phyloP scores from a whole-genome alignment of 495 filamentous ascomycete genomes.

The Neurospora sp. region DNA sequence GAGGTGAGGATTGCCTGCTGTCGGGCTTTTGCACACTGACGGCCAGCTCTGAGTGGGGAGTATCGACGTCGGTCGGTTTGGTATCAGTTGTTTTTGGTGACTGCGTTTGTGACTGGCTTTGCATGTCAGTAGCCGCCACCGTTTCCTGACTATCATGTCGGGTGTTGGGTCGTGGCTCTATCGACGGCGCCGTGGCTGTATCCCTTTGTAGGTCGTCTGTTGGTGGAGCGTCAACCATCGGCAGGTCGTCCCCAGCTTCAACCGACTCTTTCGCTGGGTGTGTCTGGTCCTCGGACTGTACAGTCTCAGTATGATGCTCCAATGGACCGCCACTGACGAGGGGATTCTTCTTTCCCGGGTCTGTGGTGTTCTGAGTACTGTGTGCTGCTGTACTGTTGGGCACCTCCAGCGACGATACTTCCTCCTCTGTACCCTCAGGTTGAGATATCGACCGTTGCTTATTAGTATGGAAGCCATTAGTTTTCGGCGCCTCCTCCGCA shows the following conservation, averaged over 20 bases:
- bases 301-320: not conserved
- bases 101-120: conserved; percentile 36
- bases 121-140: conserved; percentile 24
- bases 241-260: conserved; percentile 37
- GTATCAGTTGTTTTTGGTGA: conserved; percentile 55
- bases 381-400: not conserved
- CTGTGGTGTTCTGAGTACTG: not conserved
- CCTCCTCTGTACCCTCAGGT: not conserved
- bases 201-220: not conserved
- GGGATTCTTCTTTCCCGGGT: not conserved
- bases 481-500: not conserved
- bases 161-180: conserved; percentile 11
- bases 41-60: conserved; percentile 49
- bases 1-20: conserved; percentile 35
- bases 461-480: not conserved
- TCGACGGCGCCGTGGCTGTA: conserved; percentile 14
- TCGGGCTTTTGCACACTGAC: conserved; percentile 24
- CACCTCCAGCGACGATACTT: not conserved
- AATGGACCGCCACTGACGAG: not conserved
- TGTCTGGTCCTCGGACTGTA: not conserved
- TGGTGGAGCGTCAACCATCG: conserved; percentile 32
- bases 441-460: not conserved
- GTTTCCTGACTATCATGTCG: conserved; percentile 24
- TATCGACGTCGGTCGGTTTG: conserved; percentile 59
- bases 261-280: conserved; percentile 18